phyloP scores from a whole-genome alignment of 495 filamentous ascomycete species.

The Hypoxylon rickii region DNA sequence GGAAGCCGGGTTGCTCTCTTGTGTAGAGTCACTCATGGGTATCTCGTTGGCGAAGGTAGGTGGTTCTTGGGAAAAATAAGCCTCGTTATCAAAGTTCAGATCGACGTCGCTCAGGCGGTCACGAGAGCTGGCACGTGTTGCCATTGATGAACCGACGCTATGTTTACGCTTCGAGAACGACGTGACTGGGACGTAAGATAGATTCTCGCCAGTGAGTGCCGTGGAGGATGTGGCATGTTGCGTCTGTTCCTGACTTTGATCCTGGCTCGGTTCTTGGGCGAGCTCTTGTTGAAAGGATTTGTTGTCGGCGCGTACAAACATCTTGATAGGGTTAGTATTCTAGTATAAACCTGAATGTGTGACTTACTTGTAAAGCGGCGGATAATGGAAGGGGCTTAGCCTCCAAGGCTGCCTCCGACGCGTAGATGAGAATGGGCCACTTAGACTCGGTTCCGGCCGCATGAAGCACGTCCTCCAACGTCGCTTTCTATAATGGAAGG shows the following conservation, averaged over 20 bases:
- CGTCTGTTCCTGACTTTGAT: conserved; percentile 7
- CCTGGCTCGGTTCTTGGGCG: conserved; percentile 27
- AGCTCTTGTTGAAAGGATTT: conserved; percentile 50
- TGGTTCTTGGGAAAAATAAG: conserved; percentile 29
- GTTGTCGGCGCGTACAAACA: conserved; percentile 52
- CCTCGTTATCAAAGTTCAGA: conserved; percentile 31
- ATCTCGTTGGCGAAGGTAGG: too few species aligned
- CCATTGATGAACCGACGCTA: conserved; percentile 34
- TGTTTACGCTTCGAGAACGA: conserved; percentile 21
- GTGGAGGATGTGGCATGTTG: not conserved
- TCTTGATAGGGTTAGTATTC: conserved; percentile 20
- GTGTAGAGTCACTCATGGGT: too few species aligned
- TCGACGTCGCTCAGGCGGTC: conserved; percentile 28
- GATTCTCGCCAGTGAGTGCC: conserved; percentile 15
- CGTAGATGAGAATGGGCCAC: conserved; percentile 49
- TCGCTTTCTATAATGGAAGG: conserved; percentile 28
- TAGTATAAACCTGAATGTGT: not conserved
- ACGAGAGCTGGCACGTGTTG: conserved; percentile 34
- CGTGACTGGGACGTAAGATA: conserved; percentile 11
- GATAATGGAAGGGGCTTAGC: conserved; percentile 41
- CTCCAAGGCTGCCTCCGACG: conserved; percentile 46
- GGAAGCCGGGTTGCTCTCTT: conserved; percentile 6
- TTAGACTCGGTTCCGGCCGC: conserved; percentile 39
- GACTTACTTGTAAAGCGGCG: conserved; percentile 41
- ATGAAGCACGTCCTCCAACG: conserved; percentile 39